phyloP scores from a whole-genome alignment of 768 basidiomycete genomes.

The Tulasnella calospora region DNA sequence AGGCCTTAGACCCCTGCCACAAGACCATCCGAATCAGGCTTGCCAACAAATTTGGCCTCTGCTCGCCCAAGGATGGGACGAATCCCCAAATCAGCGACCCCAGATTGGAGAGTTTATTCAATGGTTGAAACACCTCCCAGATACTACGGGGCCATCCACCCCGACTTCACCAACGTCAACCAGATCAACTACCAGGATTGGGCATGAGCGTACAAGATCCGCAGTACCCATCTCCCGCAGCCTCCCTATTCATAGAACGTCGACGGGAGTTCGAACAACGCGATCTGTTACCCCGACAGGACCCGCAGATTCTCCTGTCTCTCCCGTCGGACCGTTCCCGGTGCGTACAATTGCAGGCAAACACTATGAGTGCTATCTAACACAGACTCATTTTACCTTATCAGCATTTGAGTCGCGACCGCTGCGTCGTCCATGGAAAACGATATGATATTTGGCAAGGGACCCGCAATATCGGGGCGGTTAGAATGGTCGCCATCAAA shows the following conservation, averaged over 20 bases:
- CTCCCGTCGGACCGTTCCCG: background rate
- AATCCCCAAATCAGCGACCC: background rate
- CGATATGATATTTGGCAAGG: conserved; percentile 10
- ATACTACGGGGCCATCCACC: background rate
- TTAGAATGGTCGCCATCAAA: background rate
- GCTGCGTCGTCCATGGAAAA: background rate
- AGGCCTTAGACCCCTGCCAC: background rate
- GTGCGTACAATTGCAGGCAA: background rate
- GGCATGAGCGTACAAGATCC: background rate
- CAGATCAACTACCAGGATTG: background rate
- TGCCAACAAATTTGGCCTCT: background rate
- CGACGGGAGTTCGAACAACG: background rate
- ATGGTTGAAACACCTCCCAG: background rate
- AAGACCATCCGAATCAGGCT: background rate
- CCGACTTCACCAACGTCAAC: background rate
- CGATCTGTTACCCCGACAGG: background rate
- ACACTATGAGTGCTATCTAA: background rate
- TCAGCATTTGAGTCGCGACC: background rate
- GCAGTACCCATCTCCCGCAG: background rate
- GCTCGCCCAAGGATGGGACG: background rate
- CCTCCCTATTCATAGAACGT: background rate
- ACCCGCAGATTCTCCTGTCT: background rate
- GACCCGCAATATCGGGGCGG: background rate
- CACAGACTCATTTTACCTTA: background rate
- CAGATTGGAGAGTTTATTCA: background rate